These are phyloP conservation scores for Euphorbia pulcherrima DNA, from an alignment of 345 rosid genomes.

Conservation along the genomic window DNA sequence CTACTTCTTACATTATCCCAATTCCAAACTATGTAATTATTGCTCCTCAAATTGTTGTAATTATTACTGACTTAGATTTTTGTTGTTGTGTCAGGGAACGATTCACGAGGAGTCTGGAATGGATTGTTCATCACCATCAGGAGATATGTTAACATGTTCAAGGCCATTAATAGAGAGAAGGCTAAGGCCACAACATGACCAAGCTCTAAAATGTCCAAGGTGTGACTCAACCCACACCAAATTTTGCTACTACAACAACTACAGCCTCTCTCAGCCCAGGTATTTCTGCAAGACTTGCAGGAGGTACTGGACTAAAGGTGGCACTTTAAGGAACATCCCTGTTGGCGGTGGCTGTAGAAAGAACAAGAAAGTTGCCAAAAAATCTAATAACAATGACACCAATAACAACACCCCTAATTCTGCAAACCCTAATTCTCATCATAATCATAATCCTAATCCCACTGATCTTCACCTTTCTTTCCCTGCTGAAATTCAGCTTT, in stretches of 20 bases:
- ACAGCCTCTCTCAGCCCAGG: slow-evolving; percentile 94
- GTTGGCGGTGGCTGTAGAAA: slow-evolving; percentile 97
- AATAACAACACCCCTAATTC: slow-evolving; percentile 18
- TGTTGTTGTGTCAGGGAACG: slow-evolving; percentile 37
- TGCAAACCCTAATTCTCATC: slow-evolving; percentile 32
- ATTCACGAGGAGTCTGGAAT: slow-evolving; percentile 53
- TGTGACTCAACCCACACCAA: slow-evolving; percentile 93
- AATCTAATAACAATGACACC: slow-evolving; percentile 27
- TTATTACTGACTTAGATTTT: neutral
- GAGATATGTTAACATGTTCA: slow-evolving; percentile 76
- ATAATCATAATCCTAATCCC: slow-evolving; percentile 23
- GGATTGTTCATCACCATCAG: slow-evolving; percentile 78
- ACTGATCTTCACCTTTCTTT: slow-evolving; percentile 60
- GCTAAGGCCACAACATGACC: slow-evolving; percentile 87
- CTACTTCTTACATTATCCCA: neutral
- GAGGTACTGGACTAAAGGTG: slow-evolving; percentile 99
- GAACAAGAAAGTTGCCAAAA: slow-evolving; percentile 70
- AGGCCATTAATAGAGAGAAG: slow-evolving; percentile 89
- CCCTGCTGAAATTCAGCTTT: slow-evolving; percentile 46
- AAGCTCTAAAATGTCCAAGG: slow-evolving; percentile 87
- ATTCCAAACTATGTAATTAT: too few relatives aligned
- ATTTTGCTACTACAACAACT: slow-evolving; percentile 97
- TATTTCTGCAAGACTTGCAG: slow-evolving; percentile 97
- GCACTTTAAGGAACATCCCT: slow-evolving; percentile 87
- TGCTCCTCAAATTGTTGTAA: neutral